Percentiles rank a stretch among this genome's conserved stretches.
Conservation (phyloP, 2,329 filamentous ascomycete genomes). For the Botrytis galanthina region DNA sequence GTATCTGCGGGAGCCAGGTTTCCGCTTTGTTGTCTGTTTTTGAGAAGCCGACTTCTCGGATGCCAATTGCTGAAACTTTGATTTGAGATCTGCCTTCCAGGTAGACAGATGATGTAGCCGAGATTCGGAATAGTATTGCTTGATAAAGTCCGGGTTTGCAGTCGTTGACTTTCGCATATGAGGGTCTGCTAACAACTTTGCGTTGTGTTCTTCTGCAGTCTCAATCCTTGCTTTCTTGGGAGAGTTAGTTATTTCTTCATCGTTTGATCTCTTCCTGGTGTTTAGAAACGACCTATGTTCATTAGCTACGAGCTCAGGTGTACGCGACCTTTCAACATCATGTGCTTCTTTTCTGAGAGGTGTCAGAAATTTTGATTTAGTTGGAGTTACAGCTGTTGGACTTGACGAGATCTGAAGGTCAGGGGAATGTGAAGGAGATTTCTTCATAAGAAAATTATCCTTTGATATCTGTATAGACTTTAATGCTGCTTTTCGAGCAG, state of each 20-base stretch:
- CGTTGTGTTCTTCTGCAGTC: constrained; percentile 93
- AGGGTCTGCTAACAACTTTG: constrained; percentile 77
- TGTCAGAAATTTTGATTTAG: neutral
- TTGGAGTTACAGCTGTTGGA: neutral
- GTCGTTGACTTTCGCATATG: constrained; percentile 84
- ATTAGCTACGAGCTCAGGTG: neutral
- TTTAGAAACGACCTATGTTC: neutral
- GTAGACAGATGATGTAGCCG: constrained; percentile 91
- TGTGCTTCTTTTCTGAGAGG: neutral
- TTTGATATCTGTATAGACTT: neutral
- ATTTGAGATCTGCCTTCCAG: constrained; percentile 94
- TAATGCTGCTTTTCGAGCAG: constrained; percentile 4
- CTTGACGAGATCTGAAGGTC: neutral
- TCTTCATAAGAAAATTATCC: constrained; percentile 8
- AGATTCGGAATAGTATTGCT: constrained; percentile 94
- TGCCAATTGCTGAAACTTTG: constrained; percentile 77
- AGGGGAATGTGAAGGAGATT: neutral
- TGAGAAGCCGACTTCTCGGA: constrained; percentile 61
- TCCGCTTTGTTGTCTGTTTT: constrained; percentile 47
- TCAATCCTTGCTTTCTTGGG: constrained; percentile 42
- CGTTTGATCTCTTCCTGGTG: constrained; percentile 22
- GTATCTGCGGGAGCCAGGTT: constrained; percentile 69
- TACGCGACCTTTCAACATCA: neutral
- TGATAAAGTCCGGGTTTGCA: constrained; percentile 87
- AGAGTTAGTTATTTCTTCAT: constrained; percentile 23